A percentile compares a stretch with the other conserved stretches of the same genome.
Conservation (phyloP, 108 stramenopile genomes). For the Stephanodiscus minutulus region DNA sequence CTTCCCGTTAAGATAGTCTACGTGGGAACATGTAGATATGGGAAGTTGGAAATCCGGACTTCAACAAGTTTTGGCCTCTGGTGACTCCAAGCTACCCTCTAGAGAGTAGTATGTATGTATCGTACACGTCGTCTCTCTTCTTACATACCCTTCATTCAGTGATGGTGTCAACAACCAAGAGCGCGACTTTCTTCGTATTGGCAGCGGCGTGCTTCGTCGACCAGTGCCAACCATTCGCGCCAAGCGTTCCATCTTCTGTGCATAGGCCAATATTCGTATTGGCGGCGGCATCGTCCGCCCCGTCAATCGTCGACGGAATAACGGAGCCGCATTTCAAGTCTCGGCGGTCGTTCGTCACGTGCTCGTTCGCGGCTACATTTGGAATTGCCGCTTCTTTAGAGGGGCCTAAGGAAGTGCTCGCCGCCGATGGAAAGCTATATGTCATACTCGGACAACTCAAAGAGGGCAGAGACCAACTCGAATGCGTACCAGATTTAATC, state of each 20-base stretch:
- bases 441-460: constrained; percentile 32
- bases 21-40: no score
- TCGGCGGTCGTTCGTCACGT: constrained; percentile 12
- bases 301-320: not conserved
- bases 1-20: no score
- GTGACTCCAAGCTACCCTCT: no score
- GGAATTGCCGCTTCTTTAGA: constrained; percentile 3
- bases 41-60: no score
- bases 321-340: not conserved
- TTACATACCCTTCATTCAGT: not conserved
- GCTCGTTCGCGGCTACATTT: constrained; percentile 13
- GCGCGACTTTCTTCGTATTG: not conserved
- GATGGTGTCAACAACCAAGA: constrained; percentile 12
- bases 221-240: constrained; percentile 8
- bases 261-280: not conserved
- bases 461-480: constrained; percentile 61
- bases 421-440: constrained; percentile 23
- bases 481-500: constrained; percentile 66
- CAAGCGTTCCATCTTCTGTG: not conserved
- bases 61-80: no score
- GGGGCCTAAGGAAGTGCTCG: constrained; percentile 13
- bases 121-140: not conserved
- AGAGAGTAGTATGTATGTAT: no score
- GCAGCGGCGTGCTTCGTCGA: not conserved
- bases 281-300: constrained; percentile 5